phyloP scores from a whole-genome alignment of 202 grass and related monocot species.

The Setaria italica region DNA sequence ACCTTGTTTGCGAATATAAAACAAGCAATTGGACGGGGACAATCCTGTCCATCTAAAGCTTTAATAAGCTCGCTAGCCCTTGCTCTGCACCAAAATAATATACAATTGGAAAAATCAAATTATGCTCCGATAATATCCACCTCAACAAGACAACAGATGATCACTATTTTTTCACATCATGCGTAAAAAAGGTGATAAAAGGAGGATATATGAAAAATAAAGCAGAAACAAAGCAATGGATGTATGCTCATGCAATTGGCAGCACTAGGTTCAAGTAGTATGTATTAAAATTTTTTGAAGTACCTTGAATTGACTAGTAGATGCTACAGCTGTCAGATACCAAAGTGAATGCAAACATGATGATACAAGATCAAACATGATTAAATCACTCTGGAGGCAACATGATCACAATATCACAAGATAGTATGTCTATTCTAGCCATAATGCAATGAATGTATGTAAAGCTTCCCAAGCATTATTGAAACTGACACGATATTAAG shows the following conservation, averaged over 20 bases:
- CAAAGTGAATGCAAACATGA: not conserved
- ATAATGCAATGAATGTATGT: not conserved
- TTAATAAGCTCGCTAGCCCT: constrained; percentile 71
- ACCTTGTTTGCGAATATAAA: constrained; percentile 86
- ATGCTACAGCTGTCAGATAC: constrained; percentile 15
- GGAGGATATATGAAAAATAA: constrained; percentile 6
- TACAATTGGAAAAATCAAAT: not conserved
- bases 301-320: not conserved
- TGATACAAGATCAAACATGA: not conserved
- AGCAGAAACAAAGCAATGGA: constrained; percentile 2
- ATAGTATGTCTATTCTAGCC: not conserved
- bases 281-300: constrained; percentile 22
- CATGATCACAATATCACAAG: not conserved
- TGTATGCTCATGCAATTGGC: constrained; percentile 17
- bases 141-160: not conserved
- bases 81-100: constrained; percentile 59
- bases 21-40: constrained; percentile 65
- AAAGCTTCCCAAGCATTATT: not conserved
- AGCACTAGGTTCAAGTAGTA: not conserved
- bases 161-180: not conserved
- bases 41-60: constrained; percentile 75
- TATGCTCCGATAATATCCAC: no score
- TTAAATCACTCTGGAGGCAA: no score
- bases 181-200: not conserved
- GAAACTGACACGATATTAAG: not conserved